phyloP scores from a whole-genome alignment of 1,284 basidiomycete genomes.

The Wolfiporia cocos region DNA sequence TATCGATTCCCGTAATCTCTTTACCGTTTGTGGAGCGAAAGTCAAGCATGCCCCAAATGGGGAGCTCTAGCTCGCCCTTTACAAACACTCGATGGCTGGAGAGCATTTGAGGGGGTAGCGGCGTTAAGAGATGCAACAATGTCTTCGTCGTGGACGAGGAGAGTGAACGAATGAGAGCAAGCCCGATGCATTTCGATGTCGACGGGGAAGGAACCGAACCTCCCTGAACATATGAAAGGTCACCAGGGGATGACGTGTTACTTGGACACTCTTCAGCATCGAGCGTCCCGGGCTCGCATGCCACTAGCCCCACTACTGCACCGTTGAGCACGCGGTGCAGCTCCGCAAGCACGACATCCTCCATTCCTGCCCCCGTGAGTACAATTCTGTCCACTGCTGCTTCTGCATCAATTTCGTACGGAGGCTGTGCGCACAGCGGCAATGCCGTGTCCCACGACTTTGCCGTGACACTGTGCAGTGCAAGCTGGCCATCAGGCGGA shows the following conservation, averaged over 20 bases:
- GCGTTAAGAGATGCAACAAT: conserved; percentile 71
- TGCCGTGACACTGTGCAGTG: conserved; percentile 31
- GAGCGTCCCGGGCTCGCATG: conserved; percentile 35
- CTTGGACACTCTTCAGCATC: conserved; percentile 22
- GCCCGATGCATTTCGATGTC: conserved; percentile 57
- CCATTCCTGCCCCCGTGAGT: conserved; percentile 63
- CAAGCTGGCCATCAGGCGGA: too few relatives aligned
- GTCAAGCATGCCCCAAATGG: conserved; percentile 85
- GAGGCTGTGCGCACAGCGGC: conserved; percentile 63
- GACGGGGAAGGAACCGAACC: conserved; percentile 45
- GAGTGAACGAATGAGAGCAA: conserved; percentile 69
- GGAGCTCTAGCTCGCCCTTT: conserved; percentile 85
- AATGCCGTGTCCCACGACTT: conserved; percentile 61
- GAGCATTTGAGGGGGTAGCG: conserved; percentile 48
- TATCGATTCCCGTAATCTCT: conserved; percentile 49
- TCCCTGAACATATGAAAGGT: conserved; percentile 53
- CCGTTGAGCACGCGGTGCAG: conserved; percentile 73
- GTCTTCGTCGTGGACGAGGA: conserved; percentile 25
- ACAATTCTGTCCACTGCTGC: conserved; percentile 55
- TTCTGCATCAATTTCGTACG: conserved; percentile 60
- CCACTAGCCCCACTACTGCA: conserved; percentile 72
- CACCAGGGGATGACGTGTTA: background rate
- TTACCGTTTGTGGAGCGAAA: conserved; percentile 40
- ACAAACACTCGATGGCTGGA: conserved; percentile 46
- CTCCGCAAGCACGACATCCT: conserved; percentile 69